These are phyloP conservation scores for Coemansia sp. DNA, from an alignment of 192 early-diverging fungal genomes.

Conservation along the genomic window DNA sequence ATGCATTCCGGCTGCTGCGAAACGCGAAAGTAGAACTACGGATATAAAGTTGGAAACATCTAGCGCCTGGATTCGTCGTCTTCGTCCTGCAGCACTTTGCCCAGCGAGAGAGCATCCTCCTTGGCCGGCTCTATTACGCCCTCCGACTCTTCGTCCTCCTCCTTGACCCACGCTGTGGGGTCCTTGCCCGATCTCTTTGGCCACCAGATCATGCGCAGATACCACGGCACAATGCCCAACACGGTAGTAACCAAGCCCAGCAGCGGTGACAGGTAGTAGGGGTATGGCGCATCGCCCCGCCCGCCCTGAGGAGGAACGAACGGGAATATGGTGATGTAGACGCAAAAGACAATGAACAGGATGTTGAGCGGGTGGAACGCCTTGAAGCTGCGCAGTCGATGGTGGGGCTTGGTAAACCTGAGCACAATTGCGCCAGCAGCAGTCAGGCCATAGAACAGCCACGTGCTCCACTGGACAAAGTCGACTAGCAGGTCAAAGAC, in stretches of 20 bases:
- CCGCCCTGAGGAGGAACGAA: slow-evolving; percentile 51
- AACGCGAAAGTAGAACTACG: too few species aligned
- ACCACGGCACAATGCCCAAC: slow-evolving; percentile 42
- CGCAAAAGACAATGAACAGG: slow-evolving; percentile 53
- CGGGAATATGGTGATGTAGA: slow-evolving; percentile 54
- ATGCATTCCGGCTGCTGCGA: too few species aligned
- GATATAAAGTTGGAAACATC: too few species aligned
- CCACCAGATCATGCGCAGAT: slow-evolving; percentile 50
- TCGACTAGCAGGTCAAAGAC: slow-evolving; percentile 63
- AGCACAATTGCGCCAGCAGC: slow-evolving; percentile 54
- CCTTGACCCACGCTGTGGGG: slow-evolving; percentile 23
- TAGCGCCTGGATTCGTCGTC: too few species aligned
- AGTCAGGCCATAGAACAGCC: slow-evolving; percentile 58
- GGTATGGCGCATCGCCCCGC: slow-evolving; percentile 19
- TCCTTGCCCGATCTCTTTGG: slow-evolving; percentile 28
- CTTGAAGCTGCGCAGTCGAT: slow-evolving; percentile 50
- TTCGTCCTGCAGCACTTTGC: too few species aligned
- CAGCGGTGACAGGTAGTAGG: slow-evolving; percentile 52
- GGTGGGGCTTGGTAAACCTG: slow-evolving; percentile 34
- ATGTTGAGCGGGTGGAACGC: slow-evolving; percentile 46
- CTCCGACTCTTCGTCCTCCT: slow-evolving; percentile 7
- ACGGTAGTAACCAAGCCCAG: slow-evolving; percentile 46
- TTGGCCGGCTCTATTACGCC: neutral
- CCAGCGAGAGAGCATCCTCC: neutral
- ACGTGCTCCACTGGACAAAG: slow-evolving; percentile 58